Percentiles rank a stretch among this genome's conserved stretches.
Evolutionary conservation across 805 yeast genomes (phyloP).

Genomic region (Trichomonascus vanleenenianus): DNA sequence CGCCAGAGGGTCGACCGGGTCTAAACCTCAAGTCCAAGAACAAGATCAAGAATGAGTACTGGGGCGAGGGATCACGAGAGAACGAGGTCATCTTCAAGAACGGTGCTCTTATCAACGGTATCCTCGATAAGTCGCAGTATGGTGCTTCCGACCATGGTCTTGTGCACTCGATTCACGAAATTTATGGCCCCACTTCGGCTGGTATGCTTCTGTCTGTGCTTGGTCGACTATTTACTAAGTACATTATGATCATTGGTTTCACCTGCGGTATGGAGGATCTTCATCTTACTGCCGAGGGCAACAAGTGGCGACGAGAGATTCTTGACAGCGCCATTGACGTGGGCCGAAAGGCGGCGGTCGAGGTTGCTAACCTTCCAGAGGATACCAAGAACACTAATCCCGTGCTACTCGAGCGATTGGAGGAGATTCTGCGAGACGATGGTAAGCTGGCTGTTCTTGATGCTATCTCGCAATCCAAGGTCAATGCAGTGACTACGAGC

Average conservation of each 20-base stretch:
- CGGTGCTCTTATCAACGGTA: constrained; percentile 88
- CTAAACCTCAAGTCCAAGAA: constrained; percentile 74
- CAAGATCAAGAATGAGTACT: constrained; percentile 88
- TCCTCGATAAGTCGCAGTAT: constrained; percentile 94
- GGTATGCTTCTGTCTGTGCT: constrained; percentile 86
- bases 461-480: constrained; percentile 91
- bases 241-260: constrained; percentile 84
- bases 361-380: constrained; percentile 75
- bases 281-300: constrained; percentile 86
- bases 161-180: constrained; percentile 92
- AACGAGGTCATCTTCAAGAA: constrained; percentile 77
- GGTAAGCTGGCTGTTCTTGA: constrained; percentile 87
- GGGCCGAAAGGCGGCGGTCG: constrained; percentile 90
- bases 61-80: constrained; percentile 83
- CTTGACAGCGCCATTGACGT: constrained; percentile 67
- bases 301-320: constrained; percentile 78
- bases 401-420: constrained; percentile 80
- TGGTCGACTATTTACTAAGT: constrained; percentile 91
- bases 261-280: constrained; percentile 99
- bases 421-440: constrained; percentile 92
- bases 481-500: constrained; percentile 84
- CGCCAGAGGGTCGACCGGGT: constrained; percentile 86
- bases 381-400: constrained; percentile 45
- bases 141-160: constrained; percentile 97
- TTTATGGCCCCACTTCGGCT: constrained; percentile 85